Evolutionary conservation across 768 basidiomycete genomes (phyloP).

Genomic region (Brasilioporus rufonigricans): DNA sequence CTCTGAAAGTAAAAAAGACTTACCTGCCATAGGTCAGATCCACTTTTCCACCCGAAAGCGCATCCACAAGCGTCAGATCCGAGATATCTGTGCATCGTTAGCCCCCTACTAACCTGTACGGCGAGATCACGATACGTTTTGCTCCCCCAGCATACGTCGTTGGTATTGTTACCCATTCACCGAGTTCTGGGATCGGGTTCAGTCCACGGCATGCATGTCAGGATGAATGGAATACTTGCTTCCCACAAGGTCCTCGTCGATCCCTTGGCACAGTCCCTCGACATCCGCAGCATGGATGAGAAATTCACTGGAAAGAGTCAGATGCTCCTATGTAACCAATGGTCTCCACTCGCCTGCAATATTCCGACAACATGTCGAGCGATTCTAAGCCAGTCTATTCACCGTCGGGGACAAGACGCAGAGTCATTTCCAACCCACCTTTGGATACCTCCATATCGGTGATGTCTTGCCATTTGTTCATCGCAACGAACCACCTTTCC

Average conservation of each 20-base stretch:
- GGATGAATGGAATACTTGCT: slow-evolving; percentile 45
- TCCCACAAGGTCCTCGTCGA: slow-evolving; percentile 83
- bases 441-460: slow-evolving; percentile 91
- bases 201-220: slow-evolving; percentile 1
- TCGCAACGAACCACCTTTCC: slow-evolving; percentile 87
- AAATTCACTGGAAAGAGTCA: slow-evolving; percentile 67
- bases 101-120: not conserved
- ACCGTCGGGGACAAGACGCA: not conserved
- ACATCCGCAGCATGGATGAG: slow-evolving; percentile 98
- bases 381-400: slow-evolving; percentile 52
- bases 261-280: slow-evolving; percentile 94
- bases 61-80: slow-evolving; percentile 80
- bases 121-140: slow-evolving; percentile 53
- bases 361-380: slow-evolving; percentile 68
- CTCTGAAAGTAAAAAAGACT: not conserved
- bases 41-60: slow-evolving; percentile 77
- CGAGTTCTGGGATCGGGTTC: slow-evolving; percentile 56
- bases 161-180: slow-evolving; percentile 88
- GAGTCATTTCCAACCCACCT: slow-evolving; percentile 44
- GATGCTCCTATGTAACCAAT: not conserved
- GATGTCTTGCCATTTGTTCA: slow-evolving; percentile 98
- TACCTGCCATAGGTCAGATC: slow-evolving; percentile 39
- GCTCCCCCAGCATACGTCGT: slow-evolving; percentile 98
- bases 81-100: slow-evolving; percentile 55
- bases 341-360: slow-evolving; percentile 65